A percentile compares a stretch with the other conserved stretches of the same genome.
These are phyloP conservation scores for Lineolata rhizophorae DNA, from an alignment of 495 filamentous ascomycete genomes.

Conservation along the genomic window DNA sequence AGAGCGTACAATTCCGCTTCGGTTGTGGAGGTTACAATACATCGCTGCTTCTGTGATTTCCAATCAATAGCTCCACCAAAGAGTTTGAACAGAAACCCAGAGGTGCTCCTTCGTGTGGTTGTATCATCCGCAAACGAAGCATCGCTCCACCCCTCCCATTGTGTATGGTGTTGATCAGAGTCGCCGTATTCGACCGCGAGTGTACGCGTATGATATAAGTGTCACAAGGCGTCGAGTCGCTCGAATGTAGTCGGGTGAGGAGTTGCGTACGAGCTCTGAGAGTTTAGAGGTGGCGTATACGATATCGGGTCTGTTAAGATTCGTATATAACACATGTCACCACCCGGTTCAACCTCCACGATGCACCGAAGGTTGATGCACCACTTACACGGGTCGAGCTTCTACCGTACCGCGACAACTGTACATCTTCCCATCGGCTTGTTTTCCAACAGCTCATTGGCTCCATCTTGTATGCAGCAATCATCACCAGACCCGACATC, in stretches of 20 bases:
- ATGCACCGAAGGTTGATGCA: too few relatives aligned
- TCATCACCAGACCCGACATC: too few relatives aligned
- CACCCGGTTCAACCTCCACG: too few relatives aligned
- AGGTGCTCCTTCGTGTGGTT: slow-evolving; percentile 3
- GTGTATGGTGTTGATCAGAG: background rate
- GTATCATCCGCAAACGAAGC: slow-evolving; percentile 4
- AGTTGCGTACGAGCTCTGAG: slow-evolving; percentile 1
- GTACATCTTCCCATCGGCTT: too few relatives aligned
- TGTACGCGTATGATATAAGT: slow-evolving; percentile 1
- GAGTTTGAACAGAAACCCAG: slow-evolving; percentile 11
- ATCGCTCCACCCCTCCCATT: slow-evolving; percentile 5
- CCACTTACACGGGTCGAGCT: too few relatives aligned
- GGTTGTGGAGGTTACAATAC: slow-evolving; percentile 14
- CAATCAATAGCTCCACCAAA: slow-evolving; percentile 10
- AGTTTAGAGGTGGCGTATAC: slow-evolving; percentile 1
- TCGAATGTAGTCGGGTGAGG: slow-evolving; percentile 1
- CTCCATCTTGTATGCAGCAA: too few relatives aligned
- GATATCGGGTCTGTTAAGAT: slow-evolving; percentile 2
- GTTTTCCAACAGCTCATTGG: too few relatives aligned
- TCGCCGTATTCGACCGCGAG: slow-evolving; percentile 1
- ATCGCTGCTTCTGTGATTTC: slow-evolving; percentile 11
- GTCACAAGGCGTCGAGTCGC: slow-evolving; percentile 1
- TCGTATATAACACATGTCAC: too few relatives aligned
- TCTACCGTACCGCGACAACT: too few relatives aligned
- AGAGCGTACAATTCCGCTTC: slow-evolving; percentile 11